Base-by-base conservation (phyloP, 2,329 filamentous ascomycete species). In the Leptographium lundbergii region DNA sequence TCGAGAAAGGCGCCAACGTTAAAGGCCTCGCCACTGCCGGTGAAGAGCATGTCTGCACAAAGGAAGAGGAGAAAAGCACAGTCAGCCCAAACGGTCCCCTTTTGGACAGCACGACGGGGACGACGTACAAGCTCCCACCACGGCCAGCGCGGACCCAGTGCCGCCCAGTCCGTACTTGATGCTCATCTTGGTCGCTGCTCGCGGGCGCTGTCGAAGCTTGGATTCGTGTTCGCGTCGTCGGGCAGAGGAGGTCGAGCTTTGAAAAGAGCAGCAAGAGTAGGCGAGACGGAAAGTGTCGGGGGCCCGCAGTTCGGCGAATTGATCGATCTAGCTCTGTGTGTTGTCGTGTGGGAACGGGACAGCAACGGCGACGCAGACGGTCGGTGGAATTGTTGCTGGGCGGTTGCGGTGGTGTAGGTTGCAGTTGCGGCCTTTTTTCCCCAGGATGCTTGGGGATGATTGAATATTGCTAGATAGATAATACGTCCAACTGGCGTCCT, bases 1-100 rank as follows among this genome's bases (percentile, higher is more conserved):
- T 96, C 91, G 73, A 99, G 85, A 72, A 97, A 97, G 71, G 86
- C 86, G 73, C 95, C 95, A 73, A 97, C 82, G 87, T 99, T 95
- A 77, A 99, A 99, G 61, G 87, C 80, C 80, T 99, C 92, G 71
- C 95, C 94, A 73, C 89, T 91, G 70, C 90, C 91, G 69, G 94
- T 95, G 72, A 99, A 96, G 72, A 99, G 89, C 90, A 99, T 95
- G 76, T 99, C 94, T 99, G 47, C 9, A 22, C 1, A 34, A 13
- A 4, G 17, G 4, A 5, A n/a, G n/a, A 4, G 24, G 3, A 10
- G 6, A 17, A 6, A 22, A 61, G 54, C 25, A 47, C 17, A 13
- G 19, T 29, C 6, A 27, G 24, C 19, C 22, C 32, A 27, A 22
- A 57, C 17, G 29, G 36, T 39, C 36, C 3, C 36, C 14, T 17